A percentile compares a stretch with the other conserved stretches of the same genome.
Conservation (phyloP, 2,329 filamentous ascomycete species). For the Penicillium hordei region DNA sequence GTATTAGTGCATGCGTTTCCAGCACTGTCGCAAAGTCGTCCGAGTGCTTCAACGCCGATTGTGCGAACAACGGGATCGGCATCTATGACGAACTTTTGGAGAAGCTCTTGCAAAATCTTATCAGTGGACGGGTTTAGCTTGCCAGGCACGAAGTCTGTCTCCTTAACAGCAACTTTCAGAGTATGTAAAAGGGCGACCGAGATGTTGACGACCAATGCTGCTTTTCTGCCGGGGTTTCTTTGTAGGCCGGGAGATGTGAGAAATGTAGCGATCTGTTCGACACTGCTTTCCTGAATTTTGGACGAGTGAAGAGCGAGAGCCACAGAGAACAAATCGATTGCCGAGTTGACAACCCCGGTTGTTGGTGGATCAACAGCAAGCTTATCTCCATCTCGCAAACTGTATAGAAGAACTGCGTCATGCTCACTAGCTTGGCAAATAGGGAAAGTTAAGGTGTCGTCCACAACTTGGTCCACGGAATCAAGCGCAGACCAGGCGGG, state of each 20-base stretch:
- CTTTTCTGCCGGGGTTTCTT: constrained; percentile 81
- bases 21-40: constrained; percentile 77
- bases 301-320: constrained; percentile 83
- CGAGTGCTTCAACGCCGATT: constrained; percentile 80
- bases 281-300: constrained; percentile 91
- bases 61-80: constrained; percentile 82
- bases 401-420: constrained; percentile 79
- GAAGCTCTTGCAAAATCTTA: constrained; percentile 64
- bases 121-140: constrained; percentile 76
- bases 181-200: constrained; percentile 77
- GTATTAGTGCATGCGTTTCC: constrained; percentile 86
- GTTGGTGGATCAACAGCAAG: constrained; percentile 72
- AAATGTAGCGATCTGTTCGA: constrained; percentile 91
- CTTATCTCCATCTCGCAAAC: constrained; percentile 49
- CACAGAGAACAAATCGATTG: constrained; percentile 89
- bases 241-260: constrained; percentile 76
- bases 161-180: constrained; percentile 79
- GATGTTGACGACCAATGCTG: constrained; percentile 88
- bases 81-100: constrained; percentile 79
- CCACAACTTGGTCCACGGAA: constrained; percentile 39
- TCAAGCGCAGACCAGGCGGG: constrained; percentile 42
- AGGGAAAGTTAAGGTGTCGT: constrained; percentile 54
- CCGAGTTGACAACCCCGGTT: constrained; percentile 91
- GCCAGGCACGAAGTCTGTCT: constrained; percentile 70
- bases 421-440: constrained; percentile 84